These are phyloP conservation scores for Cercospora zeae-maydis DNA, from an alignment of 2,329 filamentous ascomycete species.

Conservation along the genomic window DNA sequence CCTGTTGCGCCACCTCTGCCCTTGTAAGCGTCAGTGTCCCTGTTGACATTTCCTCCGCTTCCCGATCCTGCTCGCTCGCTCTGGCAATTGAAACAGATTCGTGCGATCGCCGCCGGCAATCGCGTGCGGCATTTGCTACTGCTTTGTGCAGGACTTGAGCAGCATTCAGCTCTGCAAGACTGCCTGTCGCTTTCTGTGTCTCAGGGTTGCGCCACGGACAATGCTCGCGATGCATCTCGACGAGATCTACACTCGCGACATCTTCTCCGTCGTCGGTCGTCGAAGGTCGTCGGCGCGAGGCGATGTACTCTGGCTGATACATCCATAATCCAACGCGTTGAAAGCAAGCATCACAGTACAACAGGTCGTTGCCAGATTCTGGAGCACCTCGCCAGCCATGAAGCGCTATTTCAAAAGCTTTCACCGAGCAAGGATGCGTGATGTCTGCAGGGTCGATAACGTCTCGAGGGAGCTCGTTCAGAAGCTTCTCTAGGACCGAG, in stretches of 20 bases:
- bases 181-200: conserved; percentile 35
- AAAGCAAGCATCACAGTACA: conserved; percentile 80
- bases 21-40: conserved; percentile 18
- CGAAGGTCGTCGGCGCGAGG: conserved; percentile 11
- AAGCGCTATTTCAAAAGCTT: conserved; percentile 38
- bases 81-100: conserved; percentile 2
- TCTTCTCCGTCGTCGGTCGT: conserved; percentile 43
- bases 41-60: conserved; percentile 1
- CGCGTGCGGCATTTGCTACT: conserved; percentile 32
- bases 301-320: conserved; percentile 61
- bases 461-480: conserved; percentile 29
- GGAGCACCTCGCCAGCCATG: conserved; percentile 53
- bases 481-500: conserved; percentile 22
- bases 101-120: conserved; percentile 33
- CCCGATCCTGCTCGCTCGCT: conserved; percentile 9
- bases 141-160: conserved; percentile 34
- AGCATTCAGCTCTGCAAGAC: conserved; percentile 33
- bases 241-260: conserved; percentile 27
- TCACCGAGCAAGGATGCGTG: conserved; percentile 11
- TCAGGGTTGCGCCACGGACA: conserved; percentile 38
- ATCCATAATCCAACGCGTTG: conserved; percentile 90
- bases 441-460: conserved; percentile 22
- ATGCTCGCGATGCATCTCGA: conserved; percentile 38
- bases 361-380: conserved; percentile 65
- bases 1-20: conserved; percentile 33